Evolutionary conservation across 169 alveolate species (phyloP).

Genomic region (Plasmodium sp.): DNA sequence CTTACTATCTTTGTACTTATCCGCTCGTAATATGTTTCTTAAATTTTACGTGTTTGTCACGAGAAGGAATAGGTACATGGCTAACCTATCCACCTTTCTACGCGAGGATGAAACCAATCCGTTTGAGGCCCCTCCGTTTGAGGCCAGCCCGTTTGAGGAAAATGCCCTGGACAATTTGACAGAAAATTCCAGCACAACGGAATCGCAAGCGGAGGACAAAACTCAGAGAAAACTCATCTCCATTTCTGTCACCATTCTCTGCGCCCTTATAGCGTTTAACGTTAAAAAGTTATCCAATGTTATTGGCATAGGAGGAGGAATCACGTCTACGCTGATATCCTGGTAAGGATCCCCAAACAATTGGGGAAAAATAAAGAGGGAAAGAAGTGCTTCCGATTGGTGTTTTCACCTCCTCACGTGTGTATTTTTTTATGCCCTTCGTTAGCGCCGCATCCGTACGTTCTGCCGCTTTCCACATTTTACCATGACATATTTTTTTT

Average conservation of each 20-base stretch:
- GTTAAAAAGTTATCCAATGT: slow-evolving; percentile 60
- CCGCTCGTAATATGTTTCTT: not conserved
- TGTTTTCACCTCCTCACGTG: not conserved
- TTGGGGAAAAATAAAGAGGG: not conserved
- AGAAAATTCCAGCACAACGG: slow-evolving; percentile 16
- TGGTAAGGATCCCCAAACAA: slow-evolving; percentile 15
- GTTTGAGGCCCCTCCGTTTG: slow-evolving; percentile 29
- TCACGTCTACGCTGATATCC: slow-evolving; percentile 56
- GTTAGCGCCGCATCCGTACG: not conserved
- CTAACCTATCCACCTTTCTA: slow-evolving; percentile 8
- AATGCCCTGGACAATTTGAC: slow-evolving; percentile 71
- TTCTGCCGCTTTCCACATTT: not conserved
- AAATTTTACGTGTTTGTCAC: slow-evolving; percentile 10
- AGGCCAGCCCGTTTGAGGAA: slow-evolving; percentile 55
- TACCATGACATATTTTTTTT: not conserved
- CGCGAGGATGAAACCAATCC: slow-evolving; percentile 67
- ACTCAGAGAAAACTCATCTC: slow-evolving; percentile 13
- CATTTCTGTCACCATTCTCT: slow-evolving; percentile 19
- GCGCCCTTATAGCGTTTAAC: slow-evolving; percentile 55
- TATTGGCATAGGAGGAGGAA: slow-evolving; percentile 71
- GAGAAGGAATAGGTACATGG: slow-evolving; percentile 35
- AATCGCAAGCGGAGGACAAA: slow-evolving; percentile 26
- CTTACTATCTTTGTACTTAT: slow-evolving; percentile 10
- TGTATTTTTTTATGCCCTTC: not conserved
- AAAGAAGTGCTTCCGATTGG: not conserved